Base-by-base conservation (phyloP, 108 stramenopile species). In the Nannochloropsis salina region DNA sequence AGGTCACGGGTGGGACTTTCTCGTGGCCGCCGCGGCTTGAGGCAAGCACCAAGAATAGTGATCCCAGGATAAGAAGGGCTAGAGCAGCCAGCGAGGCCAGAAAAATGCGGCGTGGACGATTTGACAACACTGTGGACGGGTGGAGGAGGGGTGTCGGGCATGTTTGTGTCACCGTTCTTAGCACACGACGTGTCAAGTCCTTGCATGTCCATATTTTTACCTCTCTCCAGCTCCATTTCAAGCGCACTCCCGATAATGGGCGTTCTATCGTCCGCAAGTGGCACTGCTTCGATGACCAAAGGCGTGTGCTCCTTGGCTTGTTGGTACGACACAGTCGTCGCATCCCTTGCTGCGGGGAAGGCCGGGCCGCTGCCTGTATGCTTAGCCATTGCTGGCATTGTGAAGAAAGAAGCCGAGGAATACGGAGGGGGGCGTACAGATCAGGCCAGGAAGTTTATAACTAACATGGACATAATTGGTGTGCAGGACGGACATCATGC, bases 151-250 rank as follows among this genome's bases (percentile, higher is more conserved):
- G 1, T 31, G 31, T 31, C 31, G 31, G 31, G 61, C 15, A 74
- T 15, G 61, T 3, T 4, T 6, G 61, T 74, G 61, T 74, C 20
- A 74, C 15, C n/a, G 61, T 31, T 31, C 31, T 0, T 31, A 31
- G 31, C 31, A 31, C 31, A 31, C 31, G 31, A 74, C 61, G n/a
- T n/a, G 20, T n/a, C 3, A 74, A 6, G 61, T 74, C 61, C 6
- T 74, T 74, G 6, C 15, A 74, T 74, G 1, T n/a, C 61, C 61
- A 15, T 74, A 74, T 74, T 74, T n/a, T 74, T 74, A 74, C 61
- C n/a, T 6, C 61, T n/a, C 61, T 74, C 61, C 61, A 74, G n/a
- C n/a, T 74, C 61, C 61, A 74, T 74, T n/a, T 74, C 61, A n/a
- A 74, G 61, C 61, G 61, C n/a, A 6, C 61, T 74, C 20, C 61